Evolutionary conservation across 306 rosid genomes (phyloP).

Genomic region (Castanopsis chinensis): DNA sequence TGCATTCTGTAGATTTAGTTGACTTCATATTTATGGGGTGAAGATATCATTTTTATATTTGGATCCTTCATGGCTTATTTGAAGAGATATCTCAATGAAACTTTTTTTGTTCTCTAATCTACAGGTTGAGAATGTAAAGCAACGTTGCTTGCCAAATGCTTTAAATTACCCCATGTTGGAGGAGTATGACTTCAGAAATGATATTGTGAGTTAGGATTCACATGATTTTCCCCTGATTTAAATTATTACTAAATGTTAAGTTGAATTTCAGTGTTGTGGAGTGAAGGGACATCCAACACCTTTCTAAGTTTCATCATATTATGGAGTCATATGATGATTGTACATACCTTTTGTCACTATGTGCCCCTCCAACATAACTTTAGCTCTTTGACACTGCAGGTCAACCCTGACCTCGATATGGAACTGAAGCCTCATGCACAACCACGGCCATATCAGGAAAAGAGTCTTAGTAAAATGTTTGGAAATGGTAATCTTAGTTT

Average conservation of each 20-base stretch:
- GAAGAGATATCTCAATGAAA: neutral
- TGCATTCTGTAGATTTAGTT: neutral
- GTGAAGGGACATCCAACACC: neutral
- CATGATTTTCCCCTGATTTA: neutral
- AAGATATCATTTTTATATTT: neutral
- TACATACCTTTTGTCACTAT: too few relatives aligned
- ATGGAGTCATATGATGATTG: neutral
- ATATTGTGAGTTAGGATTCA: slow-evolving; percentile 62
- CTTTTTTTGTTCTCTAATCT: slow-evolving; percentile 13
- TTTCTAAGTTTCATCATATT: neutral
- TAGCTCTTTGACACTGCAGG: slow-evolving; percentile 45
- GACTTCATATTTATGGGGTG: neutral
- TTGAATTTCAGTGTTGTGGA: slow-evolving; percentile 10
- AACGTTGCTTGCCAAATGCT: slow-evolving; percentile 90
- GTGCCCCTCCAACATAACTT: slow-evolving; percentile 8
- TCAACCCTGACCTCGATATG: slow-evolving; percentile 93
- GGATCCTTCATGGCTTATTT: slow-evolving; percentile 22
- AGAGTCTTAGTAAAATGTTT: slow-evolving; percentile 98
- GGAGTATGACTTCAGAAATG: slow-evolving; percentile 98
- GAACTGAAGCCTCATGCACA: slow-evolving; percentile 97
- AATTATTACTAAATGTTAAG: neutral
- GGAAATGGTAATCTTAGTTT: slow-evolving; percentile 72
- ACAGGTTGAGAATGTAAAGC: slow-evolving; percentile 98
- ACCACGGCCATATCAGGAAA: slow-evolving; percentile 97
- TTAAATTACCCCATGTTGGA: slow-evolving; percentile 97